Evolutionary conservation across 176 grass and related monocot genomes (phyloP), one percentile per base, ranked within the genome.

Genomic region (Aegilops tauschii): DNA sequence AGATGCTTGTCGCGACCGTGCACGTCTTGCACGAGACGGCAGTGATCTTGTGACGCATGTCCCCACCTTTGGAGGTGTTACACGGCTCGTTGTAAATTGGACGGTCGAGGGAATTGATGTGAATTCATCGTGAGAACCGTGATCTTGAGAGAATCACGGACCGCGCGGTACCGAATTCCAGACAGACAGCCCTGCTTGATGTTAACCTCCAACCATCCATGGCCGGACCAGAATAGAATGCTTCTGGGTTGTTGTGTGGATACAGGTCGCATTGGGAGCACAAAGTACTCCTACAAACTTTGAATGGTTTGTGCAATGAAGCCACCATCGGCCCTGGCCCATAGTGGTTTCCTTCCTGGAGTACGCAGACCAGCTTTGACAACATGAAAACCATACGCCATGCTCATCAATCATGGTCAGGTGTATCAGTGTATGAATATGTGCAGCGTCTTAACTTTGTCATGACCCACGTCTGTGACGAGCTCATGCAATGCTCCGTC

Each of bases 401-500:
- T 20, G 6, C 52, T 18, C 52, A 20, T 3, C 18, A 14, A 73
- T 52, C 58, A 17, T 73, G 65, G n/a, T 40, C 56, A 50, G 39
- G 52, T 70, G 29, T 61, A 27, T 69, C 37, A 52, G 52, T 70
- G 29, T 61, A 27, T 69, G 49, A 52, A 52, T 50, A 50, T 70
- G 9, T 47, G 54, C 12, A 7, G 2, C 45, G 77, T 66, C 39
- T 58, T 80, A 52, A 78, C 73, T 72, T 39, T 50, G 77, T 66
- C 89, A 5, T 73, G 66, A 74, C 67, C 72, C 64, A 86, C 65
- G 54, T 14, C 21, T 42, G 14, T 65, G 80, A 61, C n/a, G 34
- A 56, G 63, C 61, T 80, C 76, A 75, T 86, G 61, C 59, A 47
- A 82, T 67, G 59, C 27, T 2, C 66, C 74, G 80, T n/a, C 44